Base-by-base conservation (phyloP, 305 asterid species). In the Fraxinus nigra region DNA sequence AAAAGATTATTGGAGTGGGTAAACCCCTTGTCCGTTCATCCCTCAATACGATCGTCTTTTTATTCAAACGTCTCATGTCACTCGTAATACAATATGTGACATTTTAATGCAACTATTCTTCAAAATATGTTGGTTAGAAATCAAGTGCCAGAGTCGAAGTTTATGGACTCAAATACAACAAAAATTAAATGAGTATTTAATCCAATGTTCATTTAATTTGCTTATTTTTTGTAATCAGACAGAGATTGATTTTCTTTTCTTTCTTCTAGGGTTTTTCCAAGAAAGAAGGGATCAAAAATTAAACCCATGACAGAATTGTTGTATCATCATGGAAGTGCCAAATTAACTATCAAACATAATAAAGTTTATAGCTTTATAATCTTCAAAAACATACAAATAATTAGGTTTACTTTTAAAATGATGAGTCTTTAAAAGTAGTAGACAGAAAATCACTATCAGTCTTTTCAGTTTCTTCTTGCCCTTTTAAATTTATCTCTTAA, bases 351-450 rank as follows among this genome's bases (percentile, higher is more conserved):
- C 22, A 32, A 69, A 32, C 75, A 30, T 5, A 28, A 69, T 13
- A 28, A 69, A 32, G 75, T 5, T 69, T 69, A 69, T 69, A 30
- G 13, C 43, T 70, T 32, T 70, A 80, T 35, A 18, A 80, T 76
- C 59, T 32, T 79, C 76, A 61, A 22, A 77, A 72, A 61, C 75
- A 72, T 70, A 77, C 81, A 73, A 81, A 72, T 76, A 32, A 77
- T 51, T 54, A 51, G 24, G 8, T 56, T 48, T 81, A 69, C 38
- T 80, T 38, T 51, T 33, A 13, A 61, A 43, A 22, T 75, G 77
- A 22, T 79, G 79, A 34, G 32, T 48, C 76, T 48, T 51, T 34
- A 38, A 11, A 76, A 78, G 65, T 56, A 13, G 81, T 9, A 32
- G 82, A 61, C 78, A 75, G 48, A 70, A n/a, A 54, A 54, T 54